Base-by-base conservation (phyloP, 768 basidiomycete genomes). In the Phylloporus sp. region DNA sequence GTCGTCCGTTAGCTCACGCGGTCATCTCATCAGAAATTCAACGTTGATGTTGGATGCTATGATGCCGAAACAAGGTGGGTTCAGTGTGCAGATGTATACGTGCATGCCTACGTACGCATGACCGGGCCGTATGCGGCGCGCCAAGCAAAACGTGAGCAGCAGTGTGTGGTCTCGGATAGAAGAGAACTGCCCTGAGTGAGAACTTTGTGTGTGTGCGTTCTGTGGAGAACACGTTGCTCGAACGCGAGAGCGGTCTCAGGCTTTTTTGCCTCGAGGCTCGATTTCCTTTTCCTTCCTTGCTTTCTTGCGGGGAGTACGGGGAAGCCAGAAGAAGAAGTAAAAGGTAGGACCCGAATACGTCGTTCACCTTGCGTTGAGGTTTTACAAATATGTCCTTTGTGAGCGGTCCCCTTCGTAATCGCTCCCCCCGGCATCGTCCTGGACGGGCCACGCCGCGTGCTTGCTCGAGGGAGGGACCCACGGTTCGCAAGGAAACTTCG, bases 301-400 rank as follows among this genome's bases (percentile, higher is more conserved):
- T 41, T 36, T 37, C 37, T n/a, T 35, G 38, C 53, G 47, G 31
- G 17, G 35, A 17, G 5, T 34, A 24, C 53, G 46, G 42, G 26
- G 14, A 29, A 37, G n/a, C n/a, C n/a, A n/a, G 32, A 9, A 22
- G 31, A 22, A 29, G 21, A 39, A 27, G 9, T 4, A 14, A 31
- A 23, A 42, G 4, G 20, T 31, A 18, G 22, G 14, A 36, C 20
- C 32, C 9, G n/a, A 34, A n/a, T n/a, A n/a, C n/a, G n/a, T n/a
- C n/a, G n/a, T n/a, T 33, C 52, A 48, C 40, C 39, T 29, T 53
- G 50, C 35, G 22, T 36, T 29, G n/a, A 21, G 15, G 9, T 38
- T 51, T 39, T n/a, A n/a, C n/a, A n/a, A 39, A 52, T 44, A 52
- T 38, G 21, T 24, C 51, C 51, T n/a, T 37, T 38, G 44, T 9